Conservation (phyloP, 495 filamentous ascomycete species). For the Aspergillus egyptiacus region DNA sequence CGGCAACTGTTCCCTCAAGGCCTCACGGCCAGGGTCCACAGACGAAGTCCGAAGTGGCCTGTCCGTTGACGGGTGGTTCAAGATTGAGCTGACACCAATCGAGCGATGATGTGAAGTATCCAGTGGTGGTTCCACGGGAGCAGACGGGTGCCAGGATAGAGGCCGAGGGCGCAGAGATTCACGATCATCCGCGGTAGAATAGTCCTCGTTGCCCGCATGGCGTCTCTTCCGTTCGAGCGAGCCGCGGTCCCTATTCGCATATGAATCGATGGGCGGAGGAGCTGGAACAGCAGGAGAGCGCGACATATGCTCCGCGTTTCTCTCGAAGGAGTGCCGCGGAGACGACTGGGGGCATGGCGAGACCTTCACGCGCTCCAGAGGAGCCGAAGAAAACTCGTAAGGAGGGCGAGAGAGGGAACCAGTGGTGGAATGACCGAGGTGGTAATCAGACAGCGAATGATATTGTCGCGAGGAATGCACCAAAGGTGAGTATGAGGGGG, state of each 20-base stretch:
- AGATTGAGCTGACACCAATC: slow-evolving; percentile 46
- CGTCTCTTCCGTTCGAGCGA: slow-evolving; percentile 26
- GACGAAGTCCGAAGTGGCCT: slow-evolving; percentile 8
- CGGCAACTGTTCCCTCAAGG: slow-evolving; percentile 22
- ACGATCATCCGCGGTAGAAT: slow-evolving; percentile 18
- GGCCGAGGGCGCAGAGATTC: slow-evolving; percentile 30
- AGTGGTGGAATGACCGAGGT: slow-evolving; percentile 16
- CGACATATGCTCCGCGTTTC: slow-evolving; percentile 46
- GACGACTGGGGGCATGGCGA: slow-evolving; percentile 41
- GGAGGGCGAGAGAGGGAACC: slow-evolving; percentile 37
- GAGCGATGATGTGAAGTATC: slow-evolving; percentile 35
- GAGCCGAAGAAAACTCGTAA: slow-evolving; percentile 31
- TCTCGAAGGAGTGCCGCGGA: slow-evolving; percentile 21
- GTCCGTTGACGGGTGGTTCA: slow-evolving; percentile 40
- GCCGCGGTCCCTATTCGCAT: slow-evolving; percentile 20
- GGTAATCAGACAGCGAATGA: slow-evolving; percentile 26
- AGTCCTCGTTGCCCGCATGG: slow-evolving; percentile 16
- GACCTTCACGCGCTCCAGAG: slow-evolving; percentile 36
- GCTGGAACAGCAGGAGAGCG: slow-evolving; percentile 33
- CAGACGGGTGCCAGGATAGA: slow-evolving; percentile 36
- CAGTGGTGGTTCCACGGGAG: slow-evolving; percentile 35
- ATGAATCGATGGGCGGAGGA: slow-evolving; percentile 25
- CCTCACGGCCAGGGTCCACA: slow-evolving; percentile 20
- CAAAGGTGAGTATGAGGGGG: slow-evolving; percentile 27
- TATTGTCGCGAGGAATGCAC: slow-evolving; percentile 34